A percentile compares a stretch with the other conserved stretches of the same genome.
phyloP scores from a whole-genome alignment of 371 early-diverging fungal genomes.

The Rhizopus delemar region DNA sequence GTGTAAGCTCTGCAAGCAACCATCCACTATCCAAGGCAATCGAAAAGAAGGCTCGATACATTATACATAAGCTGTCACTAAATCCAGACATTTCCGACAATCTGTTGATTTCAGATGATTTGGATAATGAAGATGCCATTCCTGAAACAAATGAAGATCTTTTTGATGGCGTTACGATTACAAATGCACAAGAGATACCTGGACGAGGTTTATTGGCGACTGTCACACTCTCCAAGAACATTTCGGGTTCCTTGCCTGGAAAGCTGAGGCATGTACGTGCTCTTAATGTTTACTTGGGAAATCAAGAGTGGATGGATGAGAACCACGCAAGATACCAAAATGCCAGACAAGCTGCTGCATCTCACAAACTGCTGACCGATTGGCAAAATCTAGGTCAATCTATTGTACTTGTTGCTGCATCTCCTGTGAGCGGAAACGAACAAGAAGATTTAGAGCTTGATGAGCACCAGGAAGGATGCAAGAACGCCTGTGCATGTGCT shows the following conservation, averaged over 20 bases:
- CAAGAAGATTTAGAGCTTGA: constrained; percentile 18
- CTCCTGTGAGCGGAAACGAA: constrained; percentile 35
- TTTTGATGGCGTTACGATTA: constrained; percentile 54
- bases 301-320: constrained; percentile 71
- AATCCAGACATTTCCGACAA: constrained; percentile 11
- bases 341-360: constrained; percentile 39
- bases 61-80: constrained; percentile 10
- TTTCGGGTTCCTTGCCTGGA: constrained; percentile 27
- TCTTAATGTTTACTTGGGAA: constrained; percentile 63
- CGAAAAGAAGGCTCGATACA: constrained; percentile 36
- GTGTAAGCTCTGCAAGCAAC: constrained; percentile 47
- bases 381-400: constrained; percentile 70
- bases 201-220: constrained; percentile 70
- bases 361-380: constrained; percentile 26
- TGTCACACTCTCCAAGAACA: constrained; percentile 30
- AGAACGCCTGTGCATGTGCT: constrained; percentile 49
- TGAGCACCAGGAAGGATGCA: constrained; percentile 37
- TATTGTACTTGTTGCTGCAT: constrained; percentile 60
- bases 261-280: constrained; percentile 42
- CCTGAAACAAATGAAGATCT: constrained; percentile 24
- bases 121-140: constrained; percentile 8
- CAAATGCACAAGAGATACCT: constrained; percentile 62
- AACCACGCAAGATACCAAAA: constrained; percentile 56
- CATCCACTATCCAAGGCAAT: constrained; percentile 50
- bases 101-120: constrained; percentile 3